phyloP scores from a whole-genome alignment of 306 rosid genomes.

The Citrullus mucosospermus region DNA sequence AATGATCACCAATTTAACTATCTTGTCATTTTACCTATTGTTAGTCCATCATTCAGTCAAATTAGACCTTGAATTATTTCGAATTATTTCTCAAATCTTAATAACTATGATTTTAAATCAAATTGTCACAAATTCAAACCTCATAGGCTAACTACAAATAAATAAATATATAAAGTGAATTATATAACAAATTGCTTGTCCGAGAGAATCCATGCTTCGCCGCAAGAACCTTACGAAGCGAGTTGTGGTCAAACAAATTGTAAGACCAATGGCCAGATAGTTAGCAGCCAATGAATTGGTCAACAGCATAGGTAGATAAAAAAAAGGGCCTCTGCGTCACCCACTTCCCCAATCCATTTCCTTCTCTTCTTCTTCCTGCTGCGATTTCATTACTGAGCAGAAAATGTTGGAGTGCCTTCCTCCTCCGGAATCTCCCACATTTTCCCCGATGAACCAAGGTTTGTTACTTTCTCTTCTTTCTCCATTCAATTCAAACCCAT shows the following conservation, averaged over 20 bases:
- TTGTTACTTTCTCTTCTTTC: neutral
- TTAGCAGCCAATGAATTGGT: neutral
- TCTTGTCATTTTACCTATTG: no score
- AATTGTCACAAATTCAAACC: no score
- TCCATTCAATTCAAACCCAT: neutral
- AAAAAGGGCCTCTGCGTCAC: neutral
- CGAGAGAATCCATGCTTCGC: neutral
- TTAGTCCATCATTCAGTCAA: no score
- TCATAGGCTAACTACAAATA: no score
- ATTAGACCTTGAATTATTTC: no score
- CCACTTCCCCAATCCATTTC: neutral
- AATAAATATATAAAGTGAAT: neutral
- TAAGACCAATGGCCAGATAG: neutral
- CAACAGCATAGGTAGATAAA: neutral
- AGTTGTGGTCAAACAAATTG: neutral
- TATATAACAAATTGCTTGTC: neutral
- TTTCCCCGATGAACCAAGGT: neutral
- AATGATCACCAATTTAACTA: no score
- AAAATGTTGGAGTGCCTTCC: neutral
- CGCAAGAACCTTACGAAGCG: neutral
- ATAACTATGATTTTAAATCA: no score
- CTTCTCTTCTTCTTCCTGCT: neutral
- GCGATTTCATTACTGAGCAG: neutral
- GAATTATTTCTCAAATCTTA: no score
- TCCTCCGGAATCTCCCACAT: neutral